These are phyloP conservation scores for Populus davidiana DNA, from an alignment of 345 rosid genomes.

Conservation along the genomic window DNA sequence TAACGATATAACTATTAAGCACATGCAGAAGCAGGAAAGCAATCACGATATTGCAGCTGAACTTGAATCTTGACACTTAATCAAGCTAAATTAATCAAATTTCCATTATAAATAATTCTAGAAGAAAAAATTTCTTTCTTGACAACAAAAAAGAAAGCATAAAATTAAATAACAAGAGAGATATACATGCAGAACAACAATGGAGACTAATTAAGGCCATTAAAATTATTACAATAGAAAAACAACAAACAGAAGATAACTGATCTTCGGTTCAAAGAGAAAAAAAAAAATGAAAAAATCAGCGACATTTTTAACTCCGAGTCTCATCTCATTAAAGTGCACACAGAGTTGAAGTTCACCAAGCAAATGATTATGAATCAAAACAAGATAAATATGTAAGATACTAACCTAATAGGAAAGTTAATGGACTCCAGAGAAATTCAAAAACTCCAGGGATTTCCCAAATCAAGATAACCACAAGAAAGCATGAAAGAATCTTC, in stretches of 20 bases:
- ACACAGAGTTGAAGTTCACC: background rate
- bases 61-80: background rate
- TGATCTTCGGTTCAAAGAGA: background rate
- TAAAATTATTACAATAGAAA: background rate
- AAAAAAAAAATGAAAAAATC: no score
- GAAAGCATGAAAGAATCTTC: slow-evolving; percentile 81
- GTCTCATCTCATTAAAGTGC: background rate
- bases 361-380: background rate
- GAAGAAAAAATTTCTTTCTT: background rate
- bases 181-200: background rate
- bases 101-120: background rate
- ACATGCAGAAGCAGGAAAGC: slow-evolving; percentile 8
- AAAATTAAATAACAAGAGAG: background rate
- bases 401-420: slow-evolving; percentile 63
- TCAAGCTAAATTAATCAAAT: background rate
- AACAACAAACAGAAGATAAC: background rate
- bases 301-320: background rate
- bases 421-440: slow-evolving; percentile 73
- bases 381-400: slow-evolving; percentile 13
- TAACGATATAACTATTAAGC: slow-evolving; percentile 1
- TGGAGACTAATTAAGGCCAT: background rate
- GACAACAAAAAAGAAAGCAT: background rate
- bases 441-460: slow-evolving; percentile 88
- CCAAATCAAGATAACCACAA: slow-evolving; percentile 84
- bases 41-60: background rate